phyloP scores from a whole-genome alignment of 2,329 filamentous ascomycete species.

The Diaporthe citri region DNA sequence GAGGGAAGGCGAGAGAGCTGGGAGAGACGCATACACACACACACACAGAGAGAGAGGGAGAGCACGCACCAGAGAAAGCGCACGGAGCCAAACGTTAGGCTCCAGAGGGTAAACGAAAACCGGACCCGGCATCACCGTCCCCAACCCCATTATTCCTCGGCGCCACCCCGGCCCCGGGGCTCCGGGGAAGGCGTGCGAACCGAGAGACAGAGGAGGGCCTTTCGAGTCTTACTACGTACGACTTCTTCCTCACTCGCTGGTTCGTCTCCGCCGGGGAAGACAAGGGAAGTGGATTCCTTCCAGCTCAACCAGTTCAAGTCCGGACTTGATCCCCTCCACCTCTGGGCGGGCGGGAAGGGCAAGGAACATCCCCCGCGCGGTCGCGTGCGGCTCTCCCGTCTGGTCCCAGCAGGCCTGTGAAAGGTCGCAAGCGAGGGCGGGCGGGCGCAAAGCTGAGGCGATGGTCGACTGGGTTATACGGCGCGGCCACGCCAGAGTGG shows the following conservation, averaged over 20 bases:
- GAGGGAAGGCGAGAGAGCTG: not conserved
- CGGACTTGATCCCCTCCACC: not conserved
- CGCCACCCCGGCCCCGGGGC: not conserved
- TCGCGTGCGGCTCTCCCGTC: constrained; percentile 5
- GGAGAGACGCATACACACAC: no score
- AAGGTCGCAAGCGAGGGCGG: not conserved
- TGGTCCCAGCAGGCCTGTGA: not conserved
- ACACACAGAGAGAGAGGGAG: not conserved
- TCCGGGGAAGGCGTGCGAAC: not conserved
- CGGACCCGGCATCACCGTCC: constrained; percentile 23
- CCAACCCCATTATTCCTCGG: not conserved
- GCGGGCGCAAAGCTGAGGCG: constrained; percentile 27
- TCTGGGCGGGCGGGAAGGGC: not conserved
- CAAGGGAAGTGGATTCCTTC: not conserved
- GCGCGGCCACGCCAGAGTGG: not conserved
- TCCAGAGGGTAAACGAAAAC: not conserved
- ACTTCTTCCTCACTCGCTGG: not conserved
- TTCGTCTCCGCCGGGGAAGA: not conserved
- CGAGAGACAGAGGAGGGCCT: not conserved
- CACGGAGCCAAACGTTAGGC: not conserved
- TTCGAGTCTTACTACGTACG: not conserved
- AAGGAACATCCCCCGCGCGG: constrained; percentile 7
- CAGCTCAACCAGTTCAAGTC: not conserved
- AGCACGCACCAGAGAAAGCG: not conserved
- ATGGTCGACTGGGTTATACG: not conserved